These are phyloP conservation scores for Penicillium olsonii DNA, from an alignment of 2,329 filamentous ascomycete genomes.

Conservation along the genomic window DNA sequence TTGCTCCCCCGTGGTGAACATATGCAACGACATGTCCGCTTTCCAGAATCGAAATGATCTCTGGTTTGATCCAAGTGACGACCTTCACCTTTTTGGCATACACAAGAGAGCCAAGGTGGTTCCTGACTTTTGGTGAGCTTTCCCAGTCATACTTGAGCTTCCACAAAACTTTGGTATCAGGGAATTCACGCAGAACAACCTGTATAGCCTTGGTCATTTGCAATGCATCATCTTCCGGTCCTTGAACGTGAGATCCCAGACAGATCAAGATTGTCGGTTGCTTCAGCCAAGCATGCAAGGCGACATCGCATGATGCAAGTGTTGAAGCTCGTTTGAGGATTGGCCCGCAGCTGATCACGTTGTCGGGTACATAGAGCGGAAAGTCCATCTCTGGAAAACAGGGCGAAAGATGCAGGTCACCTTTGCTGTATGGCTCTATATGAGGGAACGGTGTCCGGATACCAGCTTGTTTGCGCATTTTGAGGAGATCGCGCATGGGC, in stretches of 20 bases:
- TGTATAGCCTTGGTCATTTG: conserved; percentile 44
- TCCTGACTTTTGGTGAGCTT: conserved; percentile 10
- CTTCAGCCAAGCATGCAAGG: conserved; percentile 48
- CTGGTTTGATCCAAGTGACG: conserved; percentile 20
- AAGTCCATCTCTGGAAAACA: conserved; percentile 43
- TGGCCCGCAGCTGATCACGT: conserved; percentile 51
- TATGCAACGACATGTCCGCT: conserved; percentile 43
- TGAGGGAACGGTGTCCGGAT: conserved; percentile 31
- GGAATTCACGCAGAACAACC: conserved; percentile 35
- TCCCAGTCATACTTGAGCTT: conserved; percentile 35
- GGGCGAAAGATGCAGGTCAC: conserved; percentile 31
- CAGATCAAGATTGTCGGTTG: conserved; percentile 53
- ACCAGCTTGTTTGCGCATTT: conserved; percentile 28
- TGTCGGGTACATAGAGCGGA: conserved; percentile 41
- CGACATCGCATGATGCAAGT: conserved; percentile 42
- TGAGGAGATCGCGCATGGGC: conserved; percentile 20
- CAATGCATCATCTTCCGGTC: conserved; percentile 29
- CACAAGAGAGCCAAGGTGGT: conserved; percentile 14
- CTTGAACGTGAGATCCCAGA: conserved; percentile 45
- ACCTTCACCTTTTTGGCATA: conserved; percentile 13
- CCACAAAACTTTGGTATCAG: conserved; percentile 46
- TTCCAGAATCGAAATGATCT: conserved; percentile 32
- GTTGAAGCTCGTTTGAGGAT: conserved; percentile 42
- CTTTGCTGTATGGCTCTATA: conserved; percentile 27
- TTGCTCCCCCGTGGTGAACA: conserved; percentile 52